Evolutionary conservation across 805 yeast species (phyloP).

Genomic region (Teunomyces barrocoloradensis): DNA sequence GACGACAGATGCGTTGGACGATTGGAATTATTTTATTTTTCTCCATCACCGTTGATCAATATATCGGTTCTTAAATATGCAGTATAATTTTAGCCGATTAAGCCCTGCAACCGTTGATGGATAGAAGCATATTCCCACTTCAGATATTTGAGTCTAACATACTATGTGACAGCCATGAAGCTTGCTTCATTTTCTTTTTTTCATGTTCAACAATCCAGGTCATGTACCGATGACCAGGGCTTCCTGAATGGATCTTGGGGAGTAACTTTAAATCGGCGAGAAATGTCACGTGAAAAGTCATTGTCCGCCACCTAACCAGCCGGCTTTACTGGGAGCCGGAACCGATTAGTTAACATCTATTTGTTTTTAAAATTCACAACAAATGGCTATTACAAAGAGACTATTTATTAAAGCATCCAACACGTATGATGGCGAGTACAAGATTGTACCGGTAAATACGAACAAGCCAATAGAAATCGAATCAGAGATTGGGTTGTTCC

Average conservation of each 20-base stretch:
- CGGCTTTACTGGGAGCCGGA: conserved; percentile 1
- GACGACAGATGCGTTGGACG: too few relatives aligned
- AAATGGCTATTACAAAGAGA: conserved; percentile 20
- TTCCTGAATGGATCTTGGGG: background rate
- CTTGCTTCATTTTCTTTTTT: too few relatives aligned
- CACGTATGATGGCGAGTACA: conserved; percentile 19
- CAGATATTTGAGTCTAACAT: too few relatives aligned
- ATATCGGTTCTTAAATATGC: too few relatives aligned
- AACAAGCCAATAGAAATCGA: conserved; percentile 33
- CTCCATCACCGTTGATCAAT: too few relatives aligned
- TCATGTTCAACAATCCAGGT: background rate
- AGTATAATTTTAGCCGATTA: too few relatives aligned
- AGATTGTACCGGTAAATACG: conserved; percentile 45
- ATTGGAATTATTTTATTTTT: too few relatives aligned
- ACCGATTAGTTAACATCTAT: background rate
- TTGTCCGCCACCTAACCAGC: background rate
- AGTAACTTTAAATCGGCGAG: background rate
- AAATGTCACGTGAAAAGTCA: background rate
- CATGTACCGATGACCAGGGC: background rate
- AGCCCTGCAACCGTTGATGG: too few relatives aligned
- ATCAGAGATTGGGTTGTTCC: conserved; percentile 38
- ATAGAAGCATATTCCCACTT: too few relatives aligned
- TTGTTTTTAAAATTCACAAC: background rate
- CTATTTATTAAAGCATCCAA: conserved; percentile 32
- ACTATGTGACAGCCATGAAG: too few relatives aligned